A percentile compares a stretch with the other conserved stretches of the same genome.
Conservation (phyloP, 1,139 yeast genomes). For the Scheffersomyces cryptocercus region DNA sequence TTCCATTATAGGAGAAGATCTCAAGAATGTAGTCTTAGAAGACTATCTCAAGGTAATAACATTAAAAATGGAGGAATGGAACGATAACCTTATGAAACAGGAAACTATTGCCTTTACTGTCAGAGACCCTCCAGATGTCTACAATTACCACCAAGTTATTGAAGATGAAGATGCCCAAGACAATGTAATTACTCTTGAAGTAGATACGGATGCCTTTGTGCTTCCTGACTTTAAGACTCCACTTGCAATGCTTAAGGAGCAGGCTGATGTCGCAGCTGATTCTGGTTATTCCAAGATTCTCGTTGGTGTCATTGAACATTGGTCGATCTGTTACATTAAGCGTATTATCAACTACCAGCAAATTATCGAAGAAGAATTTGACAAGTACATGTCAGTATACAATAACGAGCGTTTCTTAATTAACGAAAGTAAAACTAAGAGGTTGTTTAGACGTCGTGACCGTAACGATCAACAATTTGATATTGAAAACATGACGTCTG, state of each 20-base stretch:
- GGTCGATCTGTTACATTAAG: conserved; percentile 60
- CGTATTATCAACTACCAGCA: conserved; percentile 64
- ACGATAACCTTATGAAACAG: conserved; percentile 59
- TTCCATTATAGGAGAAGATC: conserved; percentile 69
- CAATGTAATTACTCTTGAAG: conserved; percentile 59
- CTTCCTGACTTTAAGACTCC: conserved; percentile 50
- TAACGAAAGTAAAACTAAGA: conserved; percentile 43
- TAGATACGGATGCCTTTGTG: conserved; percentile 73
- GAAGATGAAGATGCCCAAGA: conserved; percentile 50
- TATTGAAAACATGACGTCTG: conserved; percentile 45
- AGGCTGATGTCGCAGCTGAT: conserved; percentile 89
- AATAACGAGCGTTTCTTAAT: conserved; percentile 41
- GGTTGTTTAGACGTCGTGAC: conserved; percentile 43
- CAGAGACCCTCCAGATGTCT: conserved; percentile 73
- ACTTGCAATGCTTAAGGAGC: conserved; percentile 82
- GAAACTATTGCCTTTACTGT: conserved; percentile 63
- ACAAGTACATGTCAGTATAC: conserved; percentile 44
- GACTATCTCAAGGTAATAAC: conserved; percentile 75
- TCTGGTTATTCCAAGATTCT: conserved; percentile 82
- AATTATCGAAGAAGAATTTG: conserved; percentile 59
- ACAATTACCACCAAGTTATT: conserved; percentile 39
- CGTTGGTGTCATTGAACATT: conserved; percentile 79
- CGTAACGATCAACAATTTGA: conserved; percentile 25
- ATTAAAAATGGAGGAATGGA: conserved; percentile 81
- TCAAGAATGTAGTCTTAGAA: conserved; percentile 59